Evolutionary conservation across 768 basidiomycete genomes (phyloP), one percentile per base, ranked within the genome.

Genomic region (Agaricus subrufescens): DNA sequence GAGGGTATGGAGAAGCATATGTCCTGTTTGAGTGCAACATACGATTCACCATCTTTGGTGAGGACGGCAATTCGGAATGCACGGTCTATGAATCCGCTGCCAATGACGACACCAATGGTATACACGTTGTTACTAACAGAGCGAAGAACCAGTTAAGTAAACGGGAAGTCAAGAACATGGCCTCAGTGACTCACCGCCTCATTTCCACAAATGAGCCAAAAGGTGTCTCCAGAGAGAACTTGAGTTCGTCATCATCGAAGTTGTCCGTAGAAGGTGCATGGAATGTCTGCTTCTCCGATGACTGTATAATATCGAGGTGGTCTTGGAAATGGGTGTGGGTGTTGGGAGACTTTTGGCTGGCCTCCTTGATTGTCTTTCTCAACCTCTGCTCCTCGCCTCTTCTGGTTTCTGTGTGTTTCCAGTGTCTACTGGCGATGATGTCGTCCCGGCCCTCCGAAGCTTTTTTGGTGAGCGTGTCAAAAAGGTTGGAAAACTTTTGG

Each of bases 1-100:
- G 70, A 67, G 0, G 87, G 86, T n/a, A 89, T 70, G 26, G 74
- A 62, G 65, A 85, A 88, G 62, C 76, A 73, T 61, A 87, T 71
- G 57, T 91, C 86, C n/a, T 72, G 62, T 10, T 71, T 71, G 15
- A 70, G 61, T 56, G 81, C 79, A 2, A 64, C 57, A 74, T 81
- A 78, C 1, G 83, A 49, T 54, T 86, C 82, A 4, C 89, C 89
- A 64, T 75, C 54, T 63, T 79, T 63, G 66, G 78, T 63, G 11
- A 76, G 62, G 9, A 62, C 53, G 4, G 58, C 46, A 30, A 63
- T 48, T 30, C 47, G 54, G 58, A 51, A 57, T n/a, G 60, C 58
- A 44, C 59, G 57, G 39, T 66, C 58, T 7, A 43, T 43, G 15
- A 54, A 58, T 14, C 25, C 25, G 42, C 68, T 62, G 8, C 68